Percentiles rank a stretch among this genome's conserved stretches.
Evolutionary conservation across 2,329 filamentous ascomycete genomes (phyloP).

Genomic region (Paracoccidioides lutzii): DNA sequence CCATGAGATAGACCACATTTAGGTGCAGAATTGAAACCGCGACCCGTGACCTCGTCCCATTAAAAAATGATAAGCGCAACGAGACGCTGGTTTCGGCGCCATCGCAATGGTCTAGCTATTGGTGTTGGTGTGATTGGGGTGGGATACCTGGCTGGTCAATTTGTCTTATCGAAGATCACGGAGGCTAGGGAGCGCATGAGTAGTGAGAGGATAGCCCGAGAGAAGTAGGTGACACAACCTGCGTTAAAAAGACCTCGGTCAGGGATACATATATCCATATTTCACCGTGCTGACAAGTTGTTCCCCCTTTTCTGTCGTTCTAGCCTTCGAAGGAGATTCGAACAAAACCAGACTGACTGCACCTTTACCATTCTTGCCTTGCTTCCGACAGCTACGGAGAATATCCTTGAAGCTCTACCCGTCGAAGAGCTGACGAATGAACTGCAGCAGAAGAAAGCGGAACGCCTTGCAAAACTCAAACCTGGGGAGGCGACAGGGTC

Average conservation of each 20-base stretch:
- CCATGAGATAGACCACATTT: background rate
- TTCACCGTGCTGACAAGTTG: background rate
- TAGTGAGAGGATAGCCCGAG: slow-evolving; percentile 86
- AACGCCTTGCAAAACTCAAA: slow-evolving; percentile 49
- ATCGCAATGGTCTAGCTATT: slow-evolving; percentile 79
- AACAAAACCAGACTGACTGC: slow-evolving; percentile 98
- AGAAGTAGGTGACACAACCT: slow-evolving; percentile 57
- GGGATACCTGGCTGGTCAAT: slow-evolving; percentile 84
- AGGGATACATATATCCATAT: background rate
- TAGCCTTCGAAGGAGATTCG: slow-evolving; percentile 86
- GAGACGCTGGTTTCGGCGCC: slow-evolving; percentile 82
- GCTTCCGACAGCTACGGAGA: slow-evolving; percentile 78
- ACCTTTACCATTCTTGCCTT: slow-evolving; percentile 96
- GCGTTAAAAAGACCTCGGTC: background rate
- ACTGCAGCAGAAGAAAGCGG: slow-evolving; percentile 82
- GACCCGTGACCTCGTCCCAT: background rate
- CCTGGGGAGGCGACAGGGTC: slow-evolving; percentile 43
- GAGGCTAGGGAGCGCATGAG: slow-evolving; percentile 94
- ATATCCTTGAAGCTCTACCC: slow-evolving; percentile 74
- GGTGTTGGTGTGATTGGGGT: slow-evolving; percentile 77
- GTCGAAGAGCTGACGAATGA: slow-evolving; percentile 89
- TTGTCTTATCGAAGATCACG: slow-evolving; percentile 79
- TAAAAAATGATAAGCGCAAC: slow-evolving; percentile 53
- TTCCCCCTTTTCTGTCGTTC: slow-evolving; percentile 5
- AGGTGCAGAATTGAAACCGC: background rate